Percentiles rank a stretch among this genome's conserved stretches.
Evolutionary conservation across 176 grass and related monocot species (phyloP).

Genomic region (Oryza officinalis): DNA sequence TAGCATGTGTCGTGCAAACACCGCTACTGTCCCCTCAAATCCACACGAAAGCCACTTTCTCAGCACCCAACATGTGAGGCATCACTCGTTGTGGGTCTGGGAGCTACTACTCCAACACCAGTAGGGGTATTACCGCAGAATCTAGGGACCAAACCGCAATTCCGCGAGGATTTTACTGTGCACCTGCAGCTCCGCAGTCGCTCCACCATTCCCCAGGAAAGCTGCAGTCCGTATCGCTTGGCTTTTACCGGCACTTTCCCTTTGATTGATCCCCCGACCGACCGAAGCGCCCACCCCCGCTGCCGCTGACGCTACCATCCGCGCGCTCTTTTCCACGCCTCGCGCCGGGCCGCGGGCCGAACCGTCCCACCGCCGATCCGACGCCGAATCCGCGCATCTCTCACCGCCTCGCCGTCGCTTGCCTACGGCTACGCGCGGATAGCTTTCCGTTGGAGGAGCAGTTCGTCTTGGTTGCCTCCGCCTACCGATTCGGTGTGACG

Average conservation of each 20-base stretch:
- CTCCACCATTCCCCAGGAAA: conserved; percentile 31
- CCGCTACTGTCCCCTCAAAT: not conserved
- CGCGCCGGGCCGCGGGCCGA: not conserved
- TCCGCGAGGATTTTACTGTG: not conserved
- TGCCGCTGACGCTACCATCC: not conserved
- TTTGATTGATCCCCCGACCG: conserved; percentile 40
- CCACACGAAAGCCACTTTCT: not conserved
- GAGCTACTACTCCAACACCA: not conserved
- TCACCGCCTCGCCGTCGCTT: not conserved
- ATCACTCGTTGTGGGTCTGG: not conserved
- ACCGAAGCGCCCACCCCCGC: conserved; percentile 14
- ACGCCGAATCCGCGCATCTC: not conserved
- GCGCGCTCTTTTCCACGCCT: not conserved
- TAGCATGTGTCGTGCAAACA: not conserved
- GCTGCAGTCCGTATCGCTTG: conserved; percentile 41
- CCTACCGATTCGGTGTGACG: no score
- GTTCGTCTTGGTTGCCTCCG: not conserved
- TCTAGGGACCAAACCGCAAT: not conserved
- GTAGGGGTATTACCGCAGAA: not conserved
- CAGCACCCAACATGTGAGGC: not conserved
- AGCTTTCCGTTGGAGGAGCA: not conserved
- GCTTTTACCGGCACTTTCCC: conserved; percentile 35
- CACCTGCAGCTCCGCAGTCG: not conserved
- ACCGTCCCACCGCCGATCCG: not conserved
- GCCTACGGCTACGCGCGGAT: not conserved